Evolutionary conservation across 75 land plant species (phyloP).

Genomic region (Pinus albicaulis): DNA sequence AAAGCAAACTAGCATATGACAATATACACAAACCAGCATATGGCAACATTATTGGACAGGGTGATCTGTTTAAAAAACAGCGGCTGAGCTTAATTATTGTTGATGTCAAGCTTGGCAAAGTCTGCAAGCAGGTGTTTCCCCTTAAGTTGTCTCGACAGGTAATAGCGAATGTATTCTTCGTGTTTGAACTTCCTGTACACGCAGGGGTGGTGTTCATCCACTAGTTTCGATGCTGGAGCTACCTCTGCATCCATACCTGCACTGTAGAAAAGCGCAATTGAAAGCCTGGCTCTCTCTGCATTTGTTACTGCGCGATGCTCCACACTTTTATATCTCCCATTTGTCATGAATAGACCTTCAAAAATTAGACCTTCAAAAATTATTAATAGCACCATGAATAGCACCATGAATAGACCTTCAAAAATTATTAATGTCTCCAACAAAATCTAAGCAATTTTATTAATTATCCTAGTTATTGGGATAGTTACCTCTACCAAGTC

Average conservation of each 20-base stretch:
- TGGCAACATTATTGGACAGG: no score
- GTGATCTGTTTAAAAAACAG: no score
- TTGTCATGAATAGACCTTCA: constrained; percentile 15
- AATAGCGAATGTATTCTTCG: constrained; percentile 19
- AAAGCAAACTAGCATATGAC: no score
- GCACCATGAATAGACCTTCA: neutral
- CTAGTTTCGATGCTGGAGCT: constrained; percentile 28
- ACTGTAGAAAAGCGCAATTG: constrained; percentile 36
- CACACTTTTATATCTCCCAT: constrained; percentile 38
- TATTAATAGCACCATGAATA: neutral
- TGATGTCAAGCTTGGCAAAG: constrained; percentile 1
- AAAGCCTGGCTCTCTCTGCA: constrained; percentile 9
- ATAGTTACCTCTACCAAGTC: constrained; percentile 25
- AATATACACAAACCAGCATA: no score
- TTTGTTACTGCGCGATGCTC: constrained; percentile 51
- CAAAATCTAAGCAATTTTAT: neutral
- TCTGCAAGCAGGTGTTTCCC: neutral
- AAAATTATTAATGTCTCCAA: neutral
- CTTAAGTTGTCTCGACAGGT: neutral
- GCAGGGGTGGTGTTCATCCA: constrained; percentile 18
- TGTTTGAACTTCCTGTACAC: constrained; percentile 24
- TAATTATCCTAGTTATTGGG: neutral
- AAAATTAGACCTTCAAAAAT: no score
- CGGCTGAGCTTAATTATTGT: neutral
- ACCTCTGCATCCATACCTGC: constrained; percentile 16